phyloP scores from a whole-genome alignment of 768 basidiomycete species.

The Clathrus columnatus region DNA sequence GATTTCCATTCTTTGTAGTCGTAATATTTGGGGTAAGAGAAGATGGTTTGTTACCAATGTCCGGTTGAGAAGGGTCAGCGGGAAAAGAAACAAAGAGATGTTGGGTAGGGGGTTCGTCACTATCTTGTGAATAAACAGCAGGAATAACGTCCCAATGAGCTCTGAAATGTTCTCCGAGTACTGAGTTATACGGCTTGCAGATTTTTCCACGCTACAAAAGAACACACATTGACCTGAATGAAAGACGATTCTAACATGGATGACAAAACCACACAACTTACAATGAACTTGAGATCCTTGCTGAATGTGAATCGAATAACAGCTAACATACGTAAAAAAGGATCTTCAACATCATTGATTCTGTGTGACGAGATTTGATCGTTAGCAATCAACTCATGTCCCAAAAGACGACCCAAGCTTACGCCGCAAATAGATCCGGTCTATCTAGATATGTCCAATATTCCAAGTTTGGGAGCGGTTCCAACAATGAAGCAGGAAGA shows the following conservation, averaged over 20 bases:
- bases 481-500: conserved; percentile 84
- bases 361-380: conserved; percentile 30
- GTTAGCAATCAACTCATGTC: background rate
- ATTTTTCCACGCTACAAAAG: conserved; percentile 73
- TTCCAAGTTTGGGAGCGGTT: conserved; percentile 92
- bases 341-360: conserved; percentile 85
- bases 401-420: conserved; percentile 25
- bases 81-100: conserved; percentile 24
- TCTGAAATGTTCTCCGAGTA: conserved; percentile 83
- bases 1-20: background rate
- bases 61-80: conserved; percentile 43
- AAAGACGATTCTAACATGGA: background rate
- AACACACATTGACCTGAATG: background rate
- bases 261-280: conserved; percentile 29
- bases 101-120: conserved; percentile 37
- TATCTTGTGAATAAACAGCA: conserved; percentile 40
- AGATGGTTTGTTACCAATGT: conserved; percentile 38
- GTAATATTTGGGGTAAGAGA: conserved; percentile 49
- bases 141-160: conserved; percentile 79
- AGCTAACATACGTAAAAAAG: conserved; percentile 94
- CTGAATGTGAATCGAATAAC: conserved; percentile 82
- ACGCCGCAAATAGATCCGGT: conserved; percentile 89
- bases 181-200: conserved; percentile 88
- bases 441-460: conserved; percentile 93
- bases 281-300: conserved; percentile 90